phyloP scores from a whole-genome alignment of 805 yeast genomes.

The Lipomyces kockii region DNA sequence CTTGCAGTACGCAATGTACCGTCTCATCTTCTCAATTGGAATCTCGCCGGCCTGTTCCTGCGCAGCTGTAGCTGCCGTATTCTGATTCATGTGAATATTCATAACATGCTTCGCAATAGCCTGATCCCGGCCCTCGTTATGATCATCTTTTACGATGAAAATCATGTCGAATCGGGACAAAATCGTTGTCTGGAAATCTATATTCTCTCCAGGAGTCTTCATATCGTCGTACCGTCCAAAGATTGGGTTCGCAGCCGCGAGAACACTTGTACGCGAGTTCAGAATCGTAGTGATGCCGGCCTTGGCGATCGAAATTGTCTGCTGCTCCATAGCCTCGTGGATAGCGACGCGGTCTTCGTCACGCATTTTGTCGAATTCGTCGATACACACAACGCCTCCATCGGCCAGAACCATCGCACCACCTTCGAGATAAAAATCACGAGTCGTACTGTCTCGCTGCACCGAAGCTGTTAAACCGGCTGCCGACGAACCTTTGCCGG shows the following conservation, averaged over 20 bases:
- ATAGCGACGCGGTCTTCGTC: slow-evolving; percentile 99
- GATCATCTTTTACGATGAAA: slow-evolving; percentile 94
- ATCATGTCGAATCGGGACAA: slow-evolving; percentile 98
- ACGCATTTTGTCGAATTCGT: slow-evolving; percentile 98
- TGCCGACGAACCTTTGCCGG: slow-evolving; percentile 99
- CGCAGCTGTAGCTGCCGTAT: slow-evolving; percentile 56
- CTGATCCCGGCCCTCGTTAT: slow-evolving; percentile 78
- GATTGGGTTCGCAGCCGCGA: slow-evolving; percentile 98
- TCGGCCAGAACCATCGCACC: slow-evolving; percentile 99
- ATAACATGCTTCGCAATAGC: slow-evolving; percentile 92
- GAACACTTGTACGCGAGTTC: slow-evolving; percentile 92
- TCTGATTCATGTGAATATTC: slow-evolving; percentile 87
- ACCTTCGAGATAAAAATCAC: slow-evolving; percentile 96
- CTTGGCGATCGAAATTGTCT: slow-evolving; percentile 96
- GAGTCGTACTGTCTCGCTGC: slow-evolving; percentile 83
- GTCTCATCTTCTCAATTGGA: slow-evolving; percentile 86
- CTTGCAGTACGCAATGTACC: slow-evolving; percentile 89
- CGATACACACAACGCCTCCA: slow-evolving; percentile 99
- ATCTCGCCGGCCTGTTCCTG: slow-evolving; percentile 67
- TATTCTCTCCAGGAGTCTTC: slow-evolving; percentile 96
- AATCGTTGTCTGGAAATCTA: slow-evolving; percentile 96
- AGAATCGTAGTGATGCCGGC: slow-evolving; percentile 98
- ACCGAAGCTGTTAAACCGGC: slow-evolving; percentile 99
- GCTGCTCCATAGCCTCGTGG: slow-evolving; percentile 99
- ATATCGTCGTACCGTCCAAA: slow-evolving; percentile 96